Conservation (phyloP, 495 filamentous ascomycete genomes). For the Penicillium salamii region DNA sequence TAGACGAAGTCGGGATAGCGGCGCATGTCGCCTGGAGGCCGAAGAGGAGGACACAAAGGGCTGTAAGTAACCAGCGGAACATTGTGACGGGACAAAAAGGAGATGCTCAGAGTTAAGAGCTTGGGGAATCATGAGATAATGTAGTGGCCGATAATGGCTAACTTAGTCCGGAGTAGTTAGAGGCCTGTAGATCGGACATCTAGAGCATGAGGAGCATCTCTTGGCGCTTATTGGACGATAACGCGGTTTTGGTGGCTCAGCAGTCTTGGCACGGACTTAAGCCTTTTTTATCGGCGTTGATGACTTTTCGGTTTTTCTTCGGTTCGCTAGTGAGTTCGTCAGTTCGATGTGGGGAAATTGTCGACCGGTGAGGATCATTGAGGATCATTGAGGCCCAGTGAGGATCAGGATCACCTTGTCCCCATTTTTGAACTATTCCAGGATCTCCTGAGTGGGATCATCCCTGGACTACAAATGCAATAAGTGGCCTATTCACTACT, state of each 20-base stretch:
- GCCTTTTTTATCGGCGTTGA: neutral
- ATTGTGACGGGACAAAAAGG: neutral
- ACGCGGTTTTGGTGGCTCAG: slow-evolving; percentile 1
- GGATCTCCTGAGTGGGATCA: too few relatives aligned
- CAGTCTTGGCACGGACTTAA: neutral
- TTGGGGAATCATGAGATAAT: neutral
- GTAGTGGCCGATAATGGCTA: neutral
- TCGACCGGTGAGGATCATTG: too few relatives aligned
- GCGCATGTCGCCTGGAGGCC: neutral
- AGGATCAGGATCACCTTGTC: too few relatives aligned
- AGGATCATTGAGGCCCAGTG: too few relatives aligned
- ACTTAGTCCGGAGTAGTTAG: neutral
- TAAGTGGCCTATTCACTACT: too few relatives aligned
- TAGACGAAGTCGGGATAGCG: neutral
- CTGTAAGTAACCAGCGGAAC: neutral
- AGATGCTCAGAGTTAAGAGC: too few relatives aligned
- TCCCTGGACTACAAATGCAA: too few relatives aligned
- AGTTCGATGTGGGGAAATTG: too few relatives aligned
- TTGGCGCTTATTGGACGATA: slow-evolving; percentile 5
- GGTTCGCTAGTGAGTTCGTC: too few relatives aligned
- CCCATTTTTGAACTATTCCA: too few relatives aligned
- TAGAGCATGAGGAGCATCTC: neutral
- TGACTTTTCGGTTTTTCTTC: neutral
- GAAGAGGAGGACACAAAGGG: neutral
- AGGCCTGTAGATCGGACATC: neutral